These are phyloP conservation scores for Pseudonitzschia multiseries DNA, from an alignment of 108 stramenopile species.

Conservation along the genomic window DNA sequence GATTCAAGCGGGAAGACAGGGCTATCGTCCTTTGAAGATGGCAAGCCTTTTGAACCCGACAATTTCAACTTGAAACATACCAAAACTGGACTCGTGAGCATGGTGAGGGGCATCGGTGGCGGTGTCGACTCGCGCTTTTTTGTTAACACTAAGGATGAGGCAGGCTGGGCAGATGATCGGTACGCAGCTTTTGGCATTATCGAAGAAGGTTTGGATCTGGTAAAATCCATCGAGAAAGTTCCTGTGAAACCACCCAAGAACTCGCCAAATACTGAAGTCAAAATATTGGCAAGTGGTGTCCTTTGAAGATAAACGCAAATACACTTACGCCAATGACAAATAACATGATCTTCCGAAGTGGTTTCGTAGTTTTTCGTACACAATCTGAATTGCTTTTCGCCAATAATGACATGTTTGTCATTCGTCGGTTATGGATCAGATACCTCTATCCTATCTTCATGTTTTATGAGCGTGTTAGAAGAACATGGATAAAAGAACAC, in stretches of 20 bases:
- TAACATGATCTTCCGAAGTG: not conserved
- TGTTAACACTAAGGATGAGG: conserved; percentile 56
- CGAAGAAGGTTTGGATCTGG: conserved; percentile 53
- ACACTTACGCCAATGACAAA: not conserved
- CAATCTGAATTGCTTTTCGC: too few species aligned
- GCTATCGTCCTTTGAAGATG: conserved; percentile 35
- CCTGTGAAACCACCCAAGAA: conserved; percentile 67
- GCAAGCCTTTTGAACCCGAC: conserved; percentile 59
- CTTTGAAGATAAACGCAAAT: not conserved
- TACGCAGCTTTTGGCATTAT: conserved; percentile 78
- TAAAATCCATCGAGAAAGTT: conserved; percentile 52
- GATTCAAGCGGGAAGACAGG: conserved; percentile 44
- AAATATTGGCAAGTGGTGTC: conserved; percentile 46
- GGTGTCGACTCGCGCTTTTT: conserved; percentile 71
- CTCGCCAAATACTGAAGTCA: conserved; percentile 47
- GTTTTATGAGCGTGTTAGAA: too few species aligned
- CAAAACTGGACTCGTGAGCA: conserved; percentile 52
- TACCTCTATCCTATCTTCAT: too few species aligned
- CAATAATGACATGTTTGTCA: too few species aligned
- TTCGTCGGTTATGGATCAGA: too few species aligned
- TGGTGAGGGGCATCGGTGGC: conserved; percentile 45
- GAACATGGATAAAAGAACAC: too few species aligned
- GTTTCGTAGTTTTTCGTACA: not conserved
- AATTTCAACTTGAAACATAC: conserved; percentile 64
- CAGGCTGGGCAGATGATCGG: conserved; percentile 75